Evolutionary conservation across 1,139 yeast genomes (phyloP), one percentile per base, ranked within the genome.

Genomic region (Geotrichum candidum): DNA sequence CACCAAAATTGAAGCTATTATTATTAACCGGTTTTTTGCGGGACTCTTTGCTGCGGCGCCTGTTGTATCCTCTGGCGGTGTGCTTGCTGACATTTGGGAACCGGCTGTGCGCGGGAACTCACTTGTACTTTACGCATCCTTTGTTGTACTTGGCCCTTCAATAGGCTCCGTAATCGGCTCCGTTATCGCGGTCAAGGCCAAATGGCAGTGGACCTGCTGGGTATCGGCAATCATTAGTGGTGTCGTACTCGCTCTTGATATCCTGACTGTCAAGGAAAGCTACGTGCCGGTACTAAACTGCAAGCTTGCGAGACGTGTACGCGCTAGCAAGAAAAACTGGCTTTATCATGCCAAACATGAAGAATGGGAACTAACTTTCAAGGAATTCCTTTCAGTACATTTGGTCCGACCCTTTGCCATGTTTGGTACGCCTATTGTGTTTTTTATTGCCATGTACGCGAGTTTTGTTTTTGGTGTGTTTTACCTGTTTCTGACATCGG

Each of bases 31-130:
- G 62, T 87, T 88, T 71, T 76, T 88, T 67, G 81, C 87, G 56
- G 96, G 96, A 2, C 83, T 88, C 53, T 86, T 86, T 71, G 84
- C 90, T 0, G 82, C 90, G 9, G 86, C 90, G 7, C 90, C 90
- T 33, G 78, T 88, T 57, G 85, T 90, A 38, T 87, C 87, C 61
- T 87, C 88, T 22, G 90, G 91, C 58, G 96, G 95, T n/a, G 83
- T 90, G 13, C 73, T 88, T 61, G 87, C 88, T 54, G 96, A 88
- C 73, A 78, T 88, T 55, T 83, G 82, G 74, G 81, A 80, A 55
- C 82, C 83, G 46, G 78, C 80, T 58, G 80, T 84, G n/a, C 81
- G 90, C 65, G 91, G 90, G 6, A 79, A 85, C 48, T 90, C 92
- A 6, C 80, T 88, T 76, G 87, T 90, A 2, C 76, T 87, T 53